Base-by-base conservation (phyloP, 2,329 filamentous ascomycete genomes). In the Xylaria sp. region DNA sequence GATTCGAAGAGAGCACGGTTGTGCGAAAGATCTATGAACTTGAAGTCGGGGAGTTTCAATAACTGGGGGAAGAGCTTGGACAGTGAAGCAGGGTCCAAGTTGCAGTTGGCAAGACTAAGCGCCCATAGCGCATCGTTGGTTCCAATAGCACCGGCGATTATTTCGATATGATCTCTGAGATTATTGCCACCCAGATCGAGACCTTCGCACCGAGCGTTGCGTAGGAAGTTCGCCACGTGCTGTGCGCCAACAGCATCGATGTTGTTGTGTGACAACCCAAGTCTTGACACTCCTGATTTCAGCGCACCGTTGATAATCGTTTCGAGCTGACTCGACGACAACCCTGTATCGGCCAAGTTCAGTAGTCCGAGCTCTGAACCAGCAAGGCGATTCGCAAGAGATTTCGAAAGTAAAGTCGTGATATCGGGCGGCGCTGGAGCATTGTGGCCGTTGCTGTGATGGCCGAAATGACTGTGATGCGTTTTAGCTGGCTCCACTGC, bases 11-110 rank as follows among this genome's bases (percentile, higher is more conserved):
- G 79, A 18, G 85, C 85, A 37, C 82, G 89, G 67, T 97, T 97
- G 69, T 96, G 91, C 4, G 91, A 96, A 42, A 99, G 79, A 72
- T 97, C 94, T 60, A 99, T 85, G 71, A 97, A 97, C 18, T 90
- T 86, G 70, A 97, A 88, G 64, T 88, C 84, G 1, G 81, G 80
- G 58, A 97, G 77, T 65, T 81, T 84, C 30, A 83, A 80, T 57
- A 97, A 76, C 5, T 84, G 84, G 3, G 91, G 91, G 54, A 97
- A 81, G 10, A 97, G 79, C 57, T 85, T 83, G 73, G 84, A 88
- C 19, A 97, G 78, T 9, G 88, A 86, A 0, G 84, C 79, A 0
- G 91, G 87, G 3, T 83, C 85, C 57, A 99, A 78, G 59, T 91
- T 90, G 75, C 92, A 97, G 67, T 92, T 88, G 1, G 92, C 91